These are phyloP conservation scores for Chlorella variabilis DNA, from an alignment of 163 green algal species.

Conservation along the genomic window DNA sequence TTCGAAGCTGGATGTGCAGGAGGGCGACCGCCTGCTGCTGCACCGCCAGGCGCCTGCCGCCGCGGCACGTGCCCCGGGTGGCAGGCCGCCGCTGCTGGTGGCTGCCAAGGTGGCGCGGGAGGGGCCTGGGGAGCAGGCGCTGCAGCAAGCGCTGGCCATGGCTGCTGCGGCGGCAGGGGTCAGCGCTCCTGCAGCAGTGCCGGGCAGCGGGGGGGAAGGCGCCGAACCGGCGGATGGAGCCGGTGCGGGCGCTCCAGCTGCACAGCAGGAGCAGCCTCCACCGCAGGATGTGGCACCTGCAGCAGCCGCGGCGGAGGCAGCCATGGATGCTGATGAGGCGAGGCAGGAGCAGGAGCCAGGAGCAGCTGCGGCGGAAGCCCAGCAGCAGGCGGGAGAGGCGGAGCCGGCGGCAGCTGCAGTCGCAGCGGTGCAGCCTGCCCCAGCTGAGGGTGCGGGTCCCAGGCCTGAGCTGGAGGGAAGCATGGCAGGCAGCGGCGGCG, in stretches of 20 bases:
- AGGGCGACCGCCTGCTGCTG: constrained; percentile 19
- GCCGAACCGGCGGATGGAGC: neutral
- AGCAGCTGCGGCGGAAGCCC: neutral
- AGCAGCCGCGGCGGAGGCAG: no score
- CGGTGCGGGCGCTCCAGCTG: neutral
- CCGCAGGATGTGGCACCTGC: neutral
- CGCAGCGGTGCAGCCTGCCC: no score
- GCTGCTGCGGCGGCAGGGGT: neutral
- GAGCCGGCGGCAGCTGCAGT: neutral
- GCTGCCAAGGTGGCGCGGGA: neutral
- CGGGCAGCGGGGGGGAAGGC: neutral
- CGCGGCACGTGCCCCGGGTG: neutral
- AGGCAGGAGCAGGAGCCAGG: neutral
- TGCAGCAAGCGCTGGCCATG: neutral
- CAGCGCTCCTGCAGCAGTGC: neutral
- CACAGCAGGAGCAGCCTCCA: neutral
- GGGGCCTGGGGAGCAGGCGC: neutral
- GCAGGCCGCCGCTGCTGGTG: neutral
- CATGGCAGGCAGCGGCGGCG: neutral
- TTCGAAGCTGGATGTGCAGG: neutral
- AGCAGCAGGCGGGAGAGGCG: neutral
- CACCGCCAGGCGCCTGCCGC: neutral
- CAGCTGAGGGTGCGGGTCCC: no score
- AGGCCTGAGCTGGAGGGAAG: no score
- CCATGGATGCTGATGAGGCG: neutral